phyloP scores from a whole-genome alignment of 805 yeast species.

The Dipodascopsis uninucleata region DNA sequence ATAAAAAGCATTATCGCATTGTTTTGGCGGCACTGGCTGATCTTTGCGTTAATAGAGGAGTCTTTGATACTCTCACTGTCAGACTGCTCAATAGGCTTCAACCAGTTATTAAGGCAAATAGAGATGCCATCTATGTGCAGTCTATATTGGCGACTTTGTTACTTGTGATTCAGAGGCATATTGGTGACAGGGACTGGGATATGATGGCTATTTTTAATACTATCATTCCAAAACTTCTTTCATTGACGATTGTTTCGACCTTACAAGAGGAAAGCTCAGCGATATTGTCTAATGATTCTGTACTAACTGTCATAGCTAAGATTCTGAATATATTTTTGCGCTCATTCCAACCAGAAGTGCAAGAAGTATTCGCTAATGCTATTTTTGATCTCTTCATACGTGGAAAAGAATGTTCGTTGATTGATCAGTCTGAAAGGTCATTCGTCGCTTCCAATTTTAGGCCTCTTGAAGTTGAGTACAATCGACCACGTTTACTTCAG shows the following conservation, averaged over 20 bases:
- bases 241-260: constrained; percentile 16
- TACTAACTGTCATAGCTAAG: constrained; percentile 26
- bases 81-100: constrained; percentile 39
- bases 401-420: constrained; percentile 7
- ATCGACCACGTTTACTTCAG: constrained; percentile 8
- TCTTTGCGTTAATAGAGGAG: constrained; percentile 36
- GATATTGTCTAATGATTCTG: constrained; percentile 8
- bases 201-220: constrained; percentile 20
- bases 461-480: constrained; percentile 10
- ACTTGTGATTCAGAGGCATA: constrained; percentile 28
- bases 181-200: constrained; percentile 26
- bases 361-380: constrained; percentile 15
- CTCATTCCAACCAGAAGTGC: constrained; percentile 22
- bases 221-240: constrained; percentile 27
- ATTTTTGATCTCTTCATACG: constrained; percentile 20
- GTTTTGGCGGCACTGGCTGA: constrained; percentile 36
- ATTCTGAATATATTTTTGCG: constrained; percentile 31
- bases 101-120: constrained; percentile 3
- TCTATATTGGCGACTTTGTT: constrained; percentile 33
- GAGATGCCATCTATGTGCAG: constrained; percentile 25
- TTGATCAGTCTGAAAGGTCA: constrained; percentile 8
- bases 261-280: constrained; percentile 6
- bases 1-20: constrained; percentile 32
- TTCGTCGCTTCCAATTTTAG: constrained; percentile 5
- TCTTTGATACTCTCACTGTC: constrained; percentile 41